A percentile compares a stretch with the other conserved stretches of the same genome.
These are phyloP conservation scores for Rhynchospora pubera DNA, from an alignment of 176 grass and related monocot genomes.

Conservation along the genomic window DNA sequence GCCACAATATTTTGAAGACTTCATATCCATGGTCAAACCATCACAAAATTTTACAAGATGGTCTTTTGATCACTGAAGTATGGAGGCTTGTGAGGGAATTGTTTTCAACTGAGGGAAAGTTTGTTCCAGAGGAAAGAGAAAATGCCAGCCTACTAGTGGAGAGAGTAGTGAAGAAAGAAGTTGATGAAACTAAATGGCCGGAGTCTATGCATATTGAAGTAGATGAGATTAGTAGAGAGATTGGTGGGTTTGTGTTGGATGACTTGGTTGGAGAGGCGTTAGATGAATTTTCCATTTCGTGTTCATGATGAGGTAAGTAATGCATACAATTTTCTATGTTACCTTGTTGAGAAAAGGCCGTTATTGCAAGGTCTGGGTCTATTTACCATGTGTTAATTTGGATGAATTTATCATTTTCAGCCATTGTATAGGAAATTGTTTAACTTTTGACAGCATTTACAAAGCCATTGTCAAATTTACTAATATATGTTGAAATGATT, in stretches of 20 bases:
- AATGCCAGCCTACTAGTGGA: slow-evolving; percentile 32
- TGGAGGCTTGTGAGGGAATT: slow-evolving; percentile 45
- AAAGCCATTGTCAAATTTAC: not conserved
- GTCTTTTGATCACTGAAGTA: slow-evolving; percentile 36
- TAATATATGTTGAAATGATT: slow-evolving; percentile 1
- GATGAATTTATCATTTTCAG: not conserved
- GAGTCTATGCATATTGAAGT: slow-evolving; percentile 40
- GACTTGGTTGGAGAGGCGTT: slow-evolving; percentile 52
- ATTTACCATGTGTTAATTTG: not conserved
- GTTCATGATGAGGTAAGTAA: slow-evolving; percentile 17
- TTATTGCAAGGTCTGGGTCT: not conserved
- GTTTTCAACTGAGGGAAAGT: slow-evolving; percentile 31
- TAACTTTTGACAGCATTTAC: slow-evolving; percentile 9
- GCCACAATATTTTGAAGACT: slow-evolving; percentile 26
- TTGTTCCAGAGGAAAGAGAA: slow-evolving; percentile 13
- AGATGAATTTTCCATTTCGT: slow-evolving; percentile 27
- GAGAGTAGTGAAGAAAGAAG: slow-evolving; percentile 47
- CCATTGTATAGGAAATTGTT: slow-evolving; percentile 9
- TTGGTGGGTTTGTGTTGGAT: slow-evolving; percentile 44
- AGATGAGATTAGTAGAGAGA: slow-evolving; percentile 41
- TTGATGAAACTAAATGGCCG: slow-evolving; percentile 45
- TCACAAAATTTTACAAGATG: not conserved
- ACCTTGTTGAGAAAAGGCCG: not conserved
- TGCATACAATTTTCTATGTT: slow-evolving; percentile 11
- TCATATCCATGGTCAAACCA: slow-evolving; percentile 37